A percentile compares a stretch with the other conserved stretches of the same genome.
These are phyloP conservation scores for Straminergon stramineum DNA, from an alignment of 225 moss, liverwort and hornwort genomes.

Conservation along the genomic window DNA sequence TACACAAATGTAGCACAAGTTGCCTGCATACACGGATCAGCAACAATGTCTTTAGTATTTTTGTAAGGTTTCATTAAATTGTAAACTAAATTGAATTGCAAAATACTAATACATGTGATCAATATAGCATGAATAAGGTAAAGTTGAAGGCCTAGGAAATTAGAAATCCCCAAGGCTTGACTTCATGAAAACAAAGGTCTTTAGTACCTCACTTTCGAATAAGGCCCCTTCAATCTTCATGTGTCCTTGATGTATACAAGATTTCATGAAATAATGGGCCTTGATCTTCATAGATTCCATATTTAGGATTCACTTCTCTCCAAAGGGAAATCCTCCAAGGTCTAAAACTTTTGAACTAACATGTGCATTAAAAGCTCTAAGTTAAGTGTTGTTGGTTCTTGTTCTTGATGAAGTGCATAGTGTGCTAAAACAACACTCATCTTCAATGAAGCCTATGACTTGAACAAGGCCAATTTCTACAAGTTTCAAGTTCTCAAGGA, in stretches of 20 bases:
- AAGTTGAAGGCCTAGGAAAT: background rate
- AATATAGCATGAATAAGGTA: background rate
- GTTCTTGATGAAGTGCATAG: too few species aligned
- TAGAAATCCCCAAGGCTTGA: too few species aligned
- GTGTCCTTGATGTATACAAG: background rate
- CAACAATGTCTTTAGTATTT: too few species aligned
- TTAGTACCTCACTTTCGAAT: background rate
- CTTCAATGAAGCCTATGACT: too few species aligned
- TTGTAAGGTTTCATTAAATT: rapidly evolving
- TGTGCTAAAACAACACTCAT: too few species aligned
- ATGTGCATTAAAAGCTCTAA: background rate
- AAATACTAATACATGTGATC: background rate
- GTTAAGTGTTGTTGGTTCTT: too few species aligned
- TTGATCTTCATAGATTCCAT: background rate
- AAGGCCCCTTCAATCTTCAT: background rate
- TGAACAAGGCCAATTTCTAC: too few species aligned
- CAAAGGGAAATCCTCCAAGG: too few species aligned
- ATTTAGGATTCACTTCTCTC: too few species aligned
- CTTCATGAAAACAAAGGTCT: background rate
- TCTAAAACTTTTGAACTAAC: background rate
- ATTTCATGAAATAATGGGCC: background rate
- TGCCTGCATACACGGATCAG: background rate
- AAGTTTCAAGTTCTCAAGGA: too few species aligned
- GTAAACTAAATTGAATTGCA: background rate
- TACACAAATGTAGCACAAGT: background rate